A percentile compares a stretch with the other conserved stretches of the same genome.
These are phyloP conservation scores for Termitomyces sp. DNA, from an alignment of 768 basidiomycete genomes.

Conservation along the genomic window DNA sequence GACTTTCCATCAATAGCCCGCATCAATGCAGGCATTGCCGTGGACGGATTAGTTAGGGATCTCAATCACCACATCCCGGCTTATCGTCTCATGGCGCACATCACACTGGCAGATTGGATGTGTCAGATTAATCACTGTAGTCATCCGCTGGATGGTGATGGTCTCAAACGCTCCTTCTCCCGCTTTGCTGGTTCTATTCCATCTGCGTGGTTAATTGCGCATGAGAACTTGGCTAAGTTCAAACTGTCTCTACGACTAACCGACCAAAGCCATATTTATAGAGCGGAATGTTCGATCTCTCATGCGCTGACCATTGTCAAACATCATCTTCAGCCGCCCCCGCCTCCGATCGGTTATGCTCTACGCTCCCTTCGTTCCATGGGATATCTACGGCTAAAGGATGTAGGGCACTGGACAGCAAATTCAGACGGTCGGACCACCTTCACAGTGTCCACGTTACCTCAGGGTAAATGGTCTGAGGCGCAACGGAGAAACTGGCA, in stretches of 20 bases:
- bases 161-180: slow-evolving; percentile 1
- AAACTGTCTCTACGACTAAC: neutral
- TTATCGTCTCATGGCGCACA: slow-evolving; percentile 13
- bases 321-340: too few species aligned
- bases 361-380: too few species aligned
- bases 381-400: too few species aligned
- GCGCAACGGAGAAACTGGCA: neutral
- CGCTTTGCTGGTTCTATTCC: slow-evolving; percentile 1
- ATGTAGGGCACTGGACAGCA: too few species aligned
- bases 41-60: slow-evolving; percentile 18
- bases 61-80: slow-evolving; percentile 20
- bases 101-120: slow-evolving; percentile 16
- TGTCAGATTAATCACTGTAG: slow-evolving; percentile 9
- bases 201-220: slow-evolving; percentile 12
- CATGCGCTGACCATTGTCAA: neutral
- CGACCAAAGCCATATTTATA: neutral
- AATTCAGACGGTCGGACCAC: too few species aligned
- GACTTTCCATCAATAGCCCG: slow-evolving; percentile 18
- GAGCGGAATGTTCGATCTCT: neutral
- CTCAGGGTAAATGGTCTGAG: neutral
- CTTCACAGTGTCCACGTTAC: too few species aligned
- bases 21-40: slow-evolving; percentile 15
- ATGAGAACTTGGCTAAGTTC: neutral
- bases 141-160: slow-evolving; percentile 1
- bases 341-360: too few species aligned